Percentiles rank a stretch among this genome's conserved stretches.
Conservation (phyloP, 306 rosid species). For the Dryas octopetala region DNA sequence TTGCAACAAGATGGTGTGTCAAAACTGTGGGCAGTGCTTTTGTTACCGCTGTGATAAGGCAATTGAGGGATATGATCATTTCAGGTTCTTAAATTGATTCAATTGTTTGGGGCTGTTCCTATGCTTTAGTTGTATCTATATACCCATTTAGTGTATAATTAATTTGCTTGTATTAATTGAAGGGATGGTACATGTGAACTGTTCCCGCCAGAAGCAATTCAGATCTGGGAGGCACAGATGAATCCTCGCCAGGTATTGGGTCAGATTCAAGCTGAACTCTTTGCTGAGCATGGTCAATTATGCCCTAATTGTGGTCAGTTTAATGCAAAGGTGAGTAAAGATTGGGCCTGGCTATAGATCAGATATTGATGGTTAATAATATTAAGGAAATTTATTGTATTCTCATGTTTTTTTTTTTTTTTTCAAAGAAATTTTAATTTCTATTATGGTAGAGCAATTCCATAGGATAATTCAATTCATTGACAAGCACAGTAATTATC, state of each 20-base stretch:
- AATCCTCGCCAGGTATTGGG: conserved; percentile 61
- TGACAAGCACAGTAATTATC: too few relatives aligned
- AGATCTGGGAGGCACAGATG: conserved; percentile 59
- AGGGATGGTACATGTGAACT: conserved; percentile 73
- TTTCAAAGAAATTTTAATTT: too few relatives aligned
- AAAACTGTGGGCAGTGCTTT: conserved; percentile 73
- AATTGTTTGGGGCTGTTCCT: conserved; percentile 18
- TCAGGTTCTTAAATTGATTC: conserved; percentile 45
- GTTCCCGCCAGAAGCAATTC: conserved; percentile 66
- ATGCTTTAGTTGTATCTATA: conserved; percentile 24
- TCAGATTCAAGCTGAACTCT: conserved; percentile 58
- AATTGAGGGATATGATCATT: conserved; percentile 73
- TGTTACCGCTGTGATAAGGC: conserved; percentile 81
- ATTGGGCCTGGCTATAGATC: background rate
- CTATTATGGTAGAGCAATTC: too few relatives aligned
- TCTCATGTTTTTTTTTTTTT: background rate
- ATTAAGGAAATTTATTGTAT: background rate
- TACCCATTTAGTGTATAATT: conserved; percentile 20
- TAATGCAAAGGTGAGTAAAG: conserved; percentile 77
- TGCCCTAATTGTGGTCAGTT: conserved; percentile 86
- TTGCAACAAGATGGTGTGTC: conserved; percentile 89
- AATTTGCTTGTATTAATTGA: conserved; percentile 25
- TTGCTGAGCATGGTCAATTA: conserved; percentile 36
- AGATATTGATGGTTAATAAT: background rate
- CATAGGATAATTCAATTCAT: background rate